Evolutionary conservation across 257 asterid species (phyloP).

Genomic region (Salvia hispanica): DNA sequence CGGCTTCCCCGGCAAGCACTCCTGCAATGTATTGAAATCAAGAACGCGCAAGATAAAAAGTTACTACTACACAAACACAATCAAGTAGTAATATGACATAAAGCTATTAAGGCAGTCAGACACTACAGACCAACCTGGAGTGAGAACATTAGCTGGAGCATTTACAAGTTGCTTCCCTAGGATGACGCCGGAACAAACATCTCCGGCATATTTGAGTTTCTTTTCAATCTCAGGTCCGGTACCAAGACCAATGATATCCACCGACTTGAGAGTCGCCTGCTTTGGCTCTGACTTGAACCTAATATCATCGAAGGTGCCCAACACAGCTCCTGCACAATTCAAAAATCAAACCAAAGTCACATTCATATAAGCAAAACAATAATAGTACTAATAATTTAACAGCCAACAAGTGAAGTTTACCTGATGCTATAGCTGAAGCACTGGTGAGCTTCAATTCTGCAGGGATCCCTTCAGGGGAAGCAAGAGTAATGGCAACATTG

Average conservation of each 20-base stretch:
- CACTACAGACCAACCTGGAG: slow-evolving; percentile 81
- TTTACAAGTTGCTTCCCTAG: slow-evolving; percentile 87
- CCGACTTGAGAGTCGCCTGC: slow-evolving; percentile 57
- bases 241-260: slow-evolving; percentile 92
- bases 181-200: slow-evolving; percentile 77
- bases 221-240: slow-evolving; percentile 81
- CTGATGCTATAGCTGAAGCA: slow-evolving; percentile 86
- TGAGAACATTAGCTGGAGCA: slow-evolving; percentile 95
- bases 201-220: slow-evolving; percentile 73
- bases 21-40: slow-evolving; percentile 45
- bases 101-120: neutral
- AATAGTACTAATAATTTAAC: neutral
- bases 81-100: neutral
- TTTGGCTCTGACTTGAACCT: slow-evolving; percentile 88
- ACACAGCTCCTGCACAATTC: slow-evolving; percentile 57
- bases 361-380: slow-evolving; percentile 16
- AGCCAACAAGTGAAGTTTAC: slow-evolving; percentile 36
- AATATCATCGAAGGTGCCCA: slow-evolving; percentile 85
- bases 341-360: slow-evolving; percentile 14
- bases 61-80: too few species aligned
- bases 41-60: slow-evolving; percentile 7
- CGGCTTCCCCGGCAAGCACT: slow-evolving; percentile 84
- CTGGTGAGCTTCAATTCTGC: slow-evolving; percentile 56
- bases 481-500: slow-evolving; percentile 77
- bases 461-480: slow-evolving; percentile 70